These are phyloP conservation scores for Sporopachydermia quercuum DNA, from an alignment of 805 yeast genomes.

Conservation along the genomic window DNA sequence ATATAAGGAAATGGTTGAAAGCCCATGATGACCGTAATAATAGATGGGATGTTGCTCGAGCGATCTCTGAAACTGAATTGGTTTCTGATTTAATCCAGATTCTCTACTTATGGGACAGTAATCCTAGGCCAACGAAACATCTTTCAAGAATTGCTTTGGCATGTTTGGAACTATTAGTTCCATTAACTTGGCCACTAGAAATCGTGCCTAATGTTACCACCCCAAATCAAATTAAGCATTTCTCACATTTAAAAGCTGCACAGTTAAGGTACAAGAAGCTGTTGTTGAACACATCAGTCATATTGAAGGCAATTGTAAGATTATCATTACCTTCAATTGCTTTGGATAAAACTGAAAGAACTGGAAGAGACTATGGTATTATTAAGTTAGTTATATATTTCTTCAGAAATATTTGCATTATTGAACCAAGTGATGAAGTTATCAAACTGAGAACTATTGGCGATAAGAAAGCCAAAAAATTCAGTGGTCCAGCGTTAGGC, in stretches of 20 bases:
- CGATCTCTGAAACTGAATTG: conserved; percentile 68
- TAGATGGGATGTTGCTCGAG: conserved; percentile 71
- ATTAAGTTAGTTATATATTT: conserved; percentile 58
- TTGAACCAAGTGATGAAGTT: conserved; percentile 53
- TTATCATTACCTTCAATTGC: conserved; percentile 49
- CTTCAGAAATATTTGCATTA: conserved; percentile 62
- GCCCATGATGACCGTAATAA: conserved; percentile 62
- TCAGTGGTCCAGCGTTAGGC: conserved; percentile 11
- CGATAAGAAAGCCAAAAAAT: conserved; percentile 11
- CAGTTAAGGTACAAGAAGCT: conserved; percentile 62
- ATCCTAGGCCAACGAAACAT: conserved; percentile 18
- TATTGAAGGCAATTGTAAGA: conserved; percentile 54
- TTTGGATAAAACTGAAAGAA: conserved; percentile 38
- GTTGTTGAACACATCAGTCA: conserved; percentile 37
- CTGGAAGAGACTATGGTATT: conserved; percentile 56
- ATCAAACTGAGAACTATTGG: conserved; percentile 23
- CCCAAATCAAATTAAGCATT: conserved; percentile 39
- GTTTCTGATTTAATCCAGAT: conserved; percentile 65
- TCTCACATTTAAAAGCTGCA: conserved; percentile 44
- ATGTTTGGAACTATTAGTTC: conserved; percentile 65
- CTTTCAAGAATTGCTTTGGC: conserved; percentile 54
- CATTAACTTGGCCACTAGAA: conserved; percentile 75
- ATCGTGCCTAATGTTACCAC: conserved; percentile 43
- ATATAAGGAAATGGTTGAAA: conserved; percentile 76
- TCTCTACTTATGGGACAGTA: conserved; percentile 54